A percentile compares a stretch with the other conserved stretches of the same genome.
phyloP scores from a whole-genome alignment of 139 green algal species.

The Penium margaritaceum region DNA sequence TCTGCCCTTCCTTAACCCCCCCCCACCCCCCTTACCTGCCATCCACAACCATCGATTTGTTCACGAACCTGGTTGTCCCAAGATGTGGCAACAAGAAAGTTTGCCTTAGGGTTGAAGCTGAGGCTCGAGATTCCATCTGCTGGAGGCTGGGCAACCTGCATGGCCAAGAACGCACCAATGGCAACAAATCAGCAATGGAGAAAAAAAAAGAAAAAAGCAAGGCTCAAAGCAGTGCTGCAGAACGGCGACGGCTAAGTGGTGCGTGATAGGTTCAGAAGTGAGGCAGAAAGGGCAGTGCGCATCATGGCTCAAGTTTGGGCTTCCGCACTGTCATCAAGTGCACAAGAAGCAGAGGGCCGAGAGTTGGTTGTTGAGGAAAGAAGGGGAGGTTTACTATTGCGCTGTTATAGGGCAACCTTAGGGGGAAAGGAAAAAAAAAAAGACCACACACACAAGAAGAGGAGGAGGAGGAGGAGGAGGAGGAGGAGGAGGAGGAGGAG shows the following conservation, averaged over 20 bases:
- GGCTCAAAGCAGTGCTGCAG: not conserved
- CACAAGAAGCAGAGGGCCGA: no score
- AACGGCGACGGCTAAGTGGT: not conserved
- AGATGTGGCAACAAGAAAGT: conserved; percentile 78
- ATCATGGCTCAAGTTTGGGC: not conserved
- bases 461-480: no score
- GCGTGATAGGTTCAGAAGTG: not conserved
- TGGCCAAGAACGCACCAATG: not conserved
- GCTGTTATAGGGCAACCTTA: no score
- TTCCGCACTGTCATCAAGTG: no score
- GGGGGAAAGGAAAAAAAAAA: no score
- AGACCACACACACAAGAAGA: no score
- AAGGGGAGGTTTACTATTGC: no score
- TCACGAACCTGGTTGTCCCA: conserved; percentile 76
- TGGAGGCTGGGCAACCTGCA: conserved; percentile 59
- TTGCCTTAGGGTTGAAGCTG: conserved; percentile 70
- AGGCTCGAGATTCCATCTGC: conserved; percentile 76
- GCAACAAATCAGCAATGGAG: not conserved
- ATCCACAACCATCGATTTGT: no score
- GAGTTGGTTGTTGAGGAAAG: no score
- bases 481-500: no score
- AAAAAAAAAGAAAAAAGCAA: conserved; percentile 3
- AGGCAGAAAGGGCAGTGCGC: not conserved
- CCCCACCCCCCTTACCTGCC: no score
- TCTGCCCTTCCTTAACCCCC: no score